Evolutionary conservation across 2,329 filamentous ascomycete genomes (phyloP).

Genomic region (Colletotrichum graminicola): DNA sequence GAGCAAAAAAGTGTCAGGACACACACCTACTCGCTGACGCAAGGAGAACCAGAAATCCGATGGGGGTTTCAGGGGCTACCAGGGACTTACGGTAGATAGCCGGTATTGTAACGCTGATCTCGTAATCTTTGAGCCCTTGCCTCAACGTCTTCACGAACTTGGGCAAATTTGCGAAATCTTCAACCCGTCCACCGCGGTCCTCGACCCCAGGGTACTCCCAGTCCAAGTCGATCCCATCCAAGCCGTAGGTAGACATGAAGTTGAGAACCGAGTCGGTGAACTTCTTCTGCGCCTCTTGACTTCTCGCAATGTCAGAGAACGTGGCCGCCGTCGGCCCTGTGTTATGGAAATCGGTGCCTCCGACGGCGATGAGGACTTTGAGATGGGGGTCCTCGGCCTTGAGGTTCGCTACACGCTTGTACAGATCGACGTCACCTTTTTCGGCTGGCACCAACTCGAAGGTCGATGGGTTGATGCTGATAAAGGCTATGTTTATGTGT

Average conservation of each 20-base stretch:
- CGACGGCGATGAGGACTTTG: constrained; percentile 54
- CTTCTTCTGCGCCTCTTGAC: constrained; percentile 45
- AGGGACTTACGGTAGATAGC: neutral
- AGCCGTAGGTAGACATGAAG: constrained; percentile 57
- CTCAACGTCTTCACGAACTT: constrained; percentile 43
- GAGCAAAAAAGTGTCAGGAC: neutral
- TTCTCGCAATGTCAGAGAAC: constrained; percentile 51
- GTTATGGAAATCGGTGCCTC: constrained; percentile 56
- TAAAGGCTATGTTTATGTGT: constrained; percentile 53
- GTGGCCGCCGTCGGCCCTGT: constrained; percentile 29
- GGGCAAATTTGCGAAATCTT: constrained; percentile 52
- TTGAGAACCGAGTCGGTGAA: constrained; percentile 54
- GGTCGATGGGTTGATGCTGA: constrained; percentile 50
- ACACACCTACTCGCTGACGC: neutral
- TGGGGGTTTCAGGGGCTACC: neutral
- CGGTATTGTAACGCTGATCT: constrained; percentile 41
- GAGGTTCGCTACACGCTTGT: constrained; percentile 48
- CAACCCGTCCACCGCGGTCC: constrained; percentile 52
- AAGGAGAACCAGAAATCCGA: neutral
- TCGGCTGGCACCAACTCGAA: constrained; percentile 44
- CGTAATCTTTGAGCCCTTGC: constrained; percentile 40
- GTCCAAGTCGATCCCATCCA: constrained; percentile 61
- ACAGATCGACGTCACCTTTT: constrained; percentile 43
- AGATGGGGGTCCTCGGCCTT: constrained; percentile 49
- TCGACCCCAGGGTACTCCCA: constrained; percentile 54